These are phyloP conservation scores for Truncatella angustata DNA, from an alignment of 2,329 filamentous ascomycete genomes.

Conservation along the genomic window DNA sequence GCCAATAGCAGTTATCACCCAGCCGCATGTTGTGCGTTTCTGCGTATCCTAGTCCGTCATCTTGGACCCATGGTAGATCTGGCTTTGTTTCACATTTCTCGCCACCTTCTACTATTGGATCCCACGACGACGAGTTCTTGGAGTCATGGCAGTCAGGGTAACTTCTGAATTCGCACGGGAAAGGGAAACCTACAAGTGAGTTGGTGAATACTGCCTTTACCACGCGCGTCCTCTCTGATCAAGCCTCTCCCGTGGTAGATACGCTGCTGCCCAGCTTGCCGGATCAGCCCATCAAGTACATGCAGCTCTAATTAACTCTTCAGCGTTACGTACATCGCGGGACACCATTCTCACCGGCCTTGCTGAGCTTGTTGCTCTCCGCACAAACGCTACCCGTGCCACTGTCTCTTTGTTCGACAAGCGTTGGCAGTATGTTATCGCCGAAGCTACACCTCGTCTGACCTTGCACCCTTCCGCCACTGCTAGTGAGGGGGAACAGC, in stretches of 20 bases:
- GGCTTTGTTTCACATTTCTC: not conserved
- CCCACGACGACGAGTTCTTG: not conserved
- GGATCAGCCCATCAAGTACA: not conserved
- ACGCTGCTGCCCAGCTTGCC: not conserved
- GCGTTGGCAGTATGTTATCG: constrained; percentile 46
- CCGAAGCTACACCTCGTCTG: constrained; percentile 45
- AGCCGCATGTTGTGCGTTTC: too few relatives aligned
- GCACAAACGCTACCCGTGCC: constrained; percentile 38
- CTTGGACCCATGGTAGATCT: not conserved
- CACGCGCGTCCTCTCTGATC: not conserved
- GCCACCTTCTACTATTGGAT: not conserved
- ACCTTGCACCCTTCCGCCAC: constrained; percentile 26
- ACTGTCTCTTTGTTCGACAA: constrained; percentile 51
- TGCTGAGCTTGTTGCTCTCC: constrained; percentile 46
- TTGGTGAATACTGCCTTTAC: not conserved
- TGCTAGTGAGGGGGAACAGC: constrained; percentile 5
- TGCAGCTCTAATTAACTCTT: not conserved
- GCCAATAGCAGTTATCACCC: too few relatives aligned
- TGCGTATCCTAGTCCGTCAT: too few relatives aligned
- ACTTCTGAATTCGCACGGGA: not conserved
- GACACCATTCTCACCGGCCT: constrained; percentile 45
- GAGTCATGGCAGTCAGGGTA: not conserved
- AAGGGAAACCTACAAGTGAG: not conserved
- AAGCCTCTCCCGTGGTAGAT: not conserved
- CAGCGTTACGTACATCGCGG: not conserved